Percentiles rank a stretch among this genome's conserved stretches.
phyloP scores from a whole-genome alignment of 495 filamentous ascomycete genomes.

The Lophiotrema nucula region DNA sequence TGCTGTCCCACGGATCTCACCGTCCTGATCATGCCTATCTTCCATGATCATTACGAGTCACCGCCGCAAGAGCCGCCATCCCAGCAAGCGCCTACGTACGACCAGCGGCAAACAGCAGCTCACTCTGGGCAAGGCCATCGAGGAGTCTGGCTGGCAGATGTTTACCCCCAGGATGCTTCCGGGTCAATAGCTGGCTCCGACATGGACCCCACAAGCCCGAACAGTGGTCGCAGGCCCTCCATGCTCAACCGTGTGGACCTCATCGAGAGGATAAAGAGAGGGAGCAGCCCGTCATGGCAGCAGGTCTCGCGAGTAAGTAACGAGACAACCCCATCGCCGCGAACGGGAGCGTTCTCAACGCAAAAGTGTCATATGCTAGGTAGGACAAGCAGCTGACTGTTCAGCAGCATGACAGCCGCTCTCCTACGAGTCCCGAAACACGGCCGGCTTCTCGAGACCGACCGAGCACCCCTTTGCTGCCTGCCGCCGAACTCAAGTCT shows the following conservation, averaged over 20 bases:
- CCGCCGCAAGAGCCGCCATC: slow-evolving; percentile 19
- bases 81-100: slow-evolving; percentile 7
- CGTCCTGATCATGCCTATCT: slow-evolving; percentile 58
- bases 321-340: neutral
- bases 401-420: slow-evolving; percentile 7
- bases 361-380: neutral
- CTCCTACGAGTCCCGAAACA: slow-evolving; percentile 4
- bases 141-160: neutral
- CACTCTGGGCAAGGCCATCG: neutral
- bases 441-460: slow-evolving; percentile 23
- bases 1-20: slow-evolving; percentile 1
- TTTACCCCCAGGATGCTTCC: neutral
- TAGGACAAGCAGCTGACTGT: slow-evolving; percentile 5
- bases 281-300: slow-evolving; percentile 71
- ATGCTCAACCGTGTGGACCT: slow-evolving; percentile 61
- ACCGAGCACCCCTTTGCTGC: slow-evolving; percentile 33
- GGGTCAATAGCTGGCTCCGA: neutral
- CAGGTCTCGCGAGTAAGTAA: slow-evolving; percentile 56
- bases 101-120: neutral
- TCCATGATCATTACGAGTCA: slow-evolving; percentile 45
- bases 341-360: too few species aligned
- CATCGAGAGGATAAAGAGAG: slow-evolving; percentile 80
- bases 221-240: slow-evolving; percentile 20
- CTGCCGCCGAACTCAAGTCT: slow-evolving; percentile 27
- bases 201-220: neutral